These are phyloP conservation scores for Chromosphaera perkinsii DNA, from an alignment of 208 protist genomes.

Conservation along the genomic window DNA sequence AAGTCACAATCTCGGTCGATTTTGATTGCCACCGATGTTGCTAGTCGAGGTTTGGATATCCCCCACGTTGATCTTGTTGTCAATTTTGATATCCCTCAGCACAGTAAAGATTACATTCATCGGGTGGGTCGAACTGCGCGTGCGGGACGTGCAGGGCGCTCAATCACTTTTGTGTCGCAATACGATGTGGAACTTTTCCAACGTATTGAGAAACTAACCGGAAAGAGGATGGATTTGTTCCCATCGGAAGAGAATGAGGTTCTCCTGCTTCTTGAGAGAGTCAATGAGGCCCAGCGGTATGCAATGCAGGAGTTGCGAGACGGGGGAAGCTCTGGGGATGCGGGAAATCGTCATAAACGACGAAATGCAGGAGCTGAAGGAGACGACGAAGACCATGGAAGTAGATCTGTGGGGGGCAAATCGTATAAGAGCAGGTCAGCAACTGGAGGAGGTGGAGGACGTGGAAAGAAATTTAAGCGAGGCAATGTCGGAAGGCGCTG, in stretches of 20 bases:
- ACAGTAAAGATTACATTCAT: slow-evolving; percentile 92
- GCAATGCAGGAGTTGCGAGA: too few relatives aligned
- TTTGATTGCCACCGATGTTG: slow-evolving; percentile 71
- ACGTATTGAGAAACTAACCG: slow-evolving; percentile 88
- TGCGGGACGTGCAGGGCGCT: slow-evolving; percentile 66
- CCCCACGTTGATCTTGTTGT: slow-evolving; percentile 86
- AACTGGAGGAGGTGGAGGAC: too few relatives aligned
- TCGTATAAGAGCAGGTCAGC: too few relatives aligned
- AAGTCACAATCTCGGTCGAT: slow-evolving; percentile 48
- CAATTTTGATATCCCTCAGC: slow-evolving; percentile 91
- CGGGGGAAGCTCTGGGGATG: too few relatives aligned
- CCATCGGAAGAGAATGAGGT: slow-evolving; percentile 45
- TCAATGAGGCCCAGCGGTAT: slow-evolving; percentile 50
- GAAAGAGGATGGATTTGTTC: slow-evolving; percentile 65
- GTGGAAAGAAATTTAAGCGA: too few relatives aligned
- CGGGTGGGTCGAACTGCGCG: slow-evolving; percentile 90
- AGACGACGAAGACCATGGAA: too few relatives aligned
- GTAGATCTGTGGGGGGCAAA: too few relatives aligned
- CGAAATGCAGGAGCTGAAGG: too few relatives aligned
- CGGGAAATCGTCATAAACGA: too few relatives aligned
- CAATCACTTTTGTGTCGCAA: slow-evolving; percentile 93
- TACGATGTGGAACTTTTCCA: slow-evolving; percentile 96
- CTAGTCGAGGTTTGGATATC: slow-evolving; percentile 87
- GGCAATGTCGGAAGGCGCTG: too few relatives aligned
- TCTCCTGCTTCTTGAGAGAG: slow-evolving; percentile 53